Evolutionary conservation across 176 grass and related monocot genomes (phyloP).

Genomic region (Pharus latifolius): DNA sequence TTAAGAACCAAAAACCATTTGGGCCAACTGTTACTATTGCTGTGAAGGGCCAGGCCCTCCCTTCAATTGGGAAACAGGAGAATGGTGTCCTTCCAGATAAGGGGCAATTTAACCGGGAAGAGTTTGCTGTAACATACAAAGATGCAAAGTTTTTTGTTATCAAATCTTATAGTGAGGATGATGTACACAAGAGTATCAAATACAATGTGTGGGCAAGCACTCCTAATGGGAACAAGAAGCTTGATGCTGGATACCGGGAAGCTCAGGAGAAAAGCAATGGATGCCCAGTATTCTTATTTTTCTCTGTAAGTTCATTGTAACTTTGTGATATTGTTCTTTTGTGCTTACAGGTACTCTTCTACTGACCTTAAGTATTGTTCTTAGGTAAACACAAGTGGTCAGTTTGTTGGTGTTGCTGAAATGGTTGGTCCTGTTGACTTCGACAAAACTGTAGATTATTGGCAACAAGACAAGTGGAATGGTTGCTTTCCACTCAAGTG

Average conservation of each 20-base stretch:
- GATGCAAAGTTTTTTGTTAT: slow-evolving; percentile 93
- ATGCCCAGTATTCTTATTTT: slow-evolving; percentile 91
- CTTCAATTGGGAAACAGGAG: slow-evolving; percentile 40
- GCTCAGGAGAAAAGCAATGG: slow-evolving; percentile 60
- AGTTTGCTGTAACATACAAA: slow-evolving; percentile 53
- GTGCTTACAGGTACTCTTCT: background rate
- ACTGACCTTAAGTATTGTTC: background rate
- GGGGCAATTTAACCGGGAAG: slow-evolving; percentile 59
- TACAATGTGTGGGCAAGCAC: slow-evolving; percentile 94
- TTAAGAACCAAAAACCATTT: slow-evolving; percentile 55
- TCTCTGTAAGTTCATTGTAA: slow-evolving; percentile 56
- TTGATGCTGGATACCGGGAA: slow-evolving; percentile 76
- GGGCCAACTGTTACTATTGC: slow-evolving; percentile 61
- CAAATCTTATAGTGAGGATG: slow-evolving; percentile 95
- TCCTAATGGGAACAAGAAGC: slow-evolving; percentile 96
- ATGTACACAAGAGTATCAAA: slow-evolving; percentile 97
- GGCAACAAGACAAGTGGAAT: slow-evolving; percentile 99
- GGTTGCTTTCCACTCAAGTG: slow-evolving; percentile 89
- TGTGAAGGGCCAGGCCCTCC: slow-evolving; percentile 55
- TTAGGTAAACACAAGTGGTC: slow-evolving; percentile 91
- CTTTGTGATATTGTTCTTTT: background rate
- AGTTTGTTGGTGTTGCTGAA: slow-evolving; percentile 91
- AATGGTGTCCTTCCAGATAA: slow-evolving; percentile 36
- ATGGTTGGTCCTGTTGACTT: slow-evolving; percentile 88
- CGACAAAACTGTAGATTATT: slow-evolving; percentile 90